A percentile compares a stretch with the other conserved stretches of the same genome.
Evolutionary conservation across 768 basidiomycete genomes (phyloP).

Genomic region (Tephrocybe sp.): DNA sequence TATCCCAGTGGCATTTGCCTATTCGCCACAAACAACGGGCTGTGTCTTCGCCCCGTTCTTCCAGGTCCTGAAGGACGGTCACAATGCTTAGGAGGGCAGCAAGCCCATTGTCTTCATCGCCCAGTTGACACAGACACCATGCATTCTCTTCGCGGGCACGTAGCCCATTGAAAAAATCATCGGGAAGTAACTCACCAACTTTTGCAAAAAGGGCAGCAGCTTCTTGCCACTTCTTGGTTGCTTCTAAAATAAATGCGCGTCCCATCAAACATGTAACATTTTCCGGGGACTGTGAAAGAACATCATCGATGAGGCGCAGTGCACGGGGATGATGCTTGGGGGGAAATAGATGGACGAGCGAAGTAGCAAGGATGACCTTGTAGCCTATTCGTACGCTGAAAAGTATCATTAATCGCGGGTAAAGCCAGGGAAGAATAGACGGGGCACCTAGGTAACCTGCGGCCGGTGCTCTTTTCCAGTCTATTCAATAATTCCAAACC

Average conservation of each 20-base stretch:
- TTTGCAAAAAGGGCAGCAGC: slow-evolving; percentile 61
- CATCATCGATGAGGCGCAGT: slow-evolving; percentile 64
- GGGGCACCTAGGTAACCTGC: slow-evolving; percentile 43
- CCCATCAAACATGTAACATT: slow-evolving; percentile 71
- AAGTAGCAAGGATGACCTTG: slow-evolving; percentile 67
- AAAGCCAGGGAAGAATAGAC: slow-evolving; percentile 15
- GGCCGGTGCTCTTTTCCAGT: slow-evolving; percentile 57
- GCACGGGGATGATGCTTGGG: slow-evolving; percentile 90
- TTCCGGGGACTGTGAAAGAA: slow-evolving; percentile 59
- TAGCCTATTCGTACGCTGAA: slow-evolving; percentile 65
- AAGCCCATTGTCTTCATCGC: slow-evolving; percentile 44
- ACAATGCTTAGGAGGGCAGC: slow-evolving; percentile 48
- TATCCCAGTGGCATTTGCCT: slow-evolving; percentile 72
- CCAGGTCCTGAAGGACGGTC: slow-evolving; percentile 38
- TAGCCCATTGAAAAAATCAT: slow-evolving; percentile 44
- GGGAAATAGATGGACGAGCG: slow-evolving; percentile 81
- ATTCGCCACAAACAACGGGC: slow-evolving; percentile 86
- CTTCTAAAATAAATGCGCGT: slow-evolving; percentile 69
- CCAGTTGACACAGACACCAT: slow-evolving; percentile 74
- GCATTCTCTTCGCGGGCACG: slow-evolving; percentile 79
- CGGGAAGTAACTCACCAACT: slow-evolving; percentile 47
- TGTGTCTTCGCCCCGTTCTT: slow-evolving; percentile 51
- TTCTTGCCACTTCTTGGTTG: slow-evolving; percentile 61
- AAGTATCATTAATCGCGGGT: not conserved
- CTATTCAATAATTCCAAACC: slow-evolving; percentile 57